Percentiles rank a stretch among this genome's conserved stretches.
These are phyloP conservation scores for Phytophthora quininea DNA, from an alignment of 352 stramenopile species.

Conservation along the genomic window DNA sequence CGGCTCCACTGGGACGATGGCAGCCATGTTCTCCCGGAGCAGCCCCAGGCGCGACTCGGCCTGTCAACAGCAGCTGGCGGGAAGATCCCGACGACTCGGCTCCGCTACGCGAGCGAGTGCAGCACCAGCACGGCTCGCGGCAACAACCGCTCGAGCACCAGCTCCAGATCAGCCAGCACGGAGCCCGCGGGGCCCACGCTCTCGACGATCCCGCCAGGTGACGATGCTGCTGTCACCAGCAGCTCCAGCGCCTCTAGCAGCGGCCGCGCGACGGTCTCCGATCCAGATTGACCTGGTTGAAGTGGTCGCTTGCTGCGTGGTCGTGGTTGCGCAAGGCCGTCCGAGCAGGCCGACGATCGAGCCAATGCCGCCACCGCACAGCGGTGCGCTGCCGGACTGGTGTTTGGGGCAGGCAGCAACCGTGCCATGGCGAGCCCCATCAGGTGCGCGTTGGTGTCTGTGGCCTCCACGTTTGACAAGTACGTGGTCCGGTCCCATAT, in stretches of 20 bases:
- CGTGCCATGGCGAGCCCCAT: slow-evolving; percentile 41
- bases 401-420: slow-evolving; percentile 28
- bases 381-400: slow-evolving; percentile 16
- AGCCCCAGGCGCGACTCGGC: not conserved
- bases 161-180: slow-evolving; percentile 16
- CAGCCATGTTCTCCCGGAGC: slow-evolving; percentile 21
- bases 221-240: slow-evolving; percentile 14
- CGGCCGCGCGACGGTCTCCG: slow-evolving; percentile 4
- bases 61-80: slow-evolving; percentile 15
- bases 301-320: slow-evolving; percentile 14
- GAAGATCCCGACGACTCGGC: not conserved
- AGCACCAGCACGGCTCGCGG: slow-evolving; percentile 25
- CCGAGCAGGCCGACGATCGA: slow-evolving; percentile 5
- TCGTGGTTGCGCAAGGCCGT: slow-evolving; percentile 1
- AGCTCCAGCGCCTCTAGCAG: slow-evolving; percentile 32
- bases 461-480: slow-evolving; percentile 39
- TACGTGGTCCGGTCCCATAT: slow-evolving; percentile 51
- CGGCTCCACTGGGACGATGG: slow-evolving; percentile 10
- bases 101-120: slow-evolving; percentile 16
- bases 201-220: not conserved
- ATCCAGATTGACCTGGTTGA: slow-evolving; percentile 16
- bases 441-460: slow-evolving; percentile 61
- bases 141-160: slow-evolving; percentile 21
- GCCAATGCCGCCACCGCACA: slow-evolving; percentile 29
- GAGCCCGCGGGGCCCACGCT: slow-evolving; percentile 1